Conservation (phyloP, 2,329 filamentous ascomycete genomes). For the Trichoderma aggressivum region DNA sequence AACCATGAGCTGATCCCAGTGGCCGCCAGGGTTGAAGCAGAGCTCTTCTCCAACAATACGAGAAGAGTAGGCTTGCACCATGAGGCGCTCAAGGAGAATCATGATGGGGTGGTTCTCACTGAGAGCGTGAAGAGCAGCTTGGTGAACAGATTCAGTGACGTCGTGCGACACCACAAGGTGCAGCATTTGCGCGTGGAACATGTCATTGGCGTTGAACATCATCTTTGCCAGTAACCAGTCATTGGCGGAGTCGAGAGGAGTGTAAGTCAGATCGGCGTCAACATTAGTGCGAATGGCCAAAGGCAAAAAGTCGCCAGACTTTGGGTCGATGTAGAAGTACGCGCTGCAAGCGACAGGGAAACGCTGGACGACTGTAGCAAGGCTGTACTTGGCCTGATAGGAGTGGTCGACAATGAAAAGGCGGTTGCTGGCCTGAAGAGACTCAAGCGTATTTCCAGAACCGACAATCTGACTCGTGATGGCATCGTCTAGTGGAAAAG, state of each 20-base stretch:
- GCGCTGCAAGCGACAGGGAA: constrained; percentile 43
- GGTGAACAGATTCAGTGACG: constrained; percentile 41
- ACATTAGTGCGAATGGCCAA: constrained; percentile 47
- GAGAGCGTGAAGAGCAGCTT: constrained; percentile 45
- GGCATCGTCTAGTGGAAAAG: constrained; percentile 36
- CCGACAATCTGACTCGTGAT: constrained; percentile 32
- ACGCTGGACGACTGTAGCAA: constrained; percentile 20
- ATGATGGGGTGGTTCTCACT: constrained; percentile 44
- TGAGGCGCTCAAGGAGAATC: constrained; percentile 34
- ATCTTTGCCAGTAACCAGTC: constrained; percentile 53
- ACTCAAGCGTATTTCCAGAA: constrained; percentile 25
- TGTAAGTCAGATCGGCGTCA: constrained; percentile 39
- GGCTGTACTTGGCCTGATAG: not conserved
- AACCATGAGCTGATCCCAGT: constrained; percentile 31
- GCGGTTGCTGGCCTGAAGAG: constrained; percentile 35
- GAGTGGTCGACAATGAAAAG: constrained; percentile 41
- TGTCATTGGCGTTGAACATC: constrained; percentile 46
- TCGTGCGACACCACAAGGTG: constrained; percentile 44
- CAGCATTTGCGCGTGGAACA: constrained; percentile 43
- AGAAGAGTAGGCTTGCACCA: constrained; percentile 27
- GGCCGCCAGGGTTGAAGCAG: constrained; percentile 29
- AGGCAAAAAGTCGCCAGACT: constrained; percentile 43
- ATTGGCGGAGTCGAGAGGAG: constrained; percentile 40
- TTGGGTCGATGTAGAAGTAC: constrained; percentile 44
- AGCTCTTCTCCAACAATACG: constrained; percentile 23